These are phyloP conservation scores for Papiliotrema terrestris DNA, from an alignment of 1,284 basidiomycete species.

Conservation along the genomic window DNA sequence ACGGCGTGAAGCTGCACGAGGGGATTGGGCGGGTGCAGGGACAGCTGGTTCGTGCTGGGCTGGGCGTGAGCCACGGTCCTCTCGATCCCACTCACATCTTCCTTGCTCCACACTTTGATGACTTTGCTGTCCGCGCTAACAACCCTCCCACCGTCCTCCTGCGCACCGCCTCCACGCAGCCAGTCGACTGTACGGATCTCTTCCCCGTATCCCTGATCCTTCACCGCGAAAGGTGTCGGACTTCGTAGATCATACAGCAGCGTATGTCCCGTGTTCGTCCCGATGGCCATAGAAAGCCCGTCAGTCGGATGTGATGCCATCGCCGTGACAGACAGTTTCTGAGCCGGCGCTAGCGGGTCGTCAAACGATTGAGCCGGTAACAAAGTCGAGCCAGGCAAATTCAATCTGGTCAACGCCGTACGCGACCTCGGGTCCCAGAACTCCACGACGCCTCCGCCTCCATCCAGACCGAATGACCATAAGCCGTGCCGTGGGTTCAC, in stretches of 20 bases:
- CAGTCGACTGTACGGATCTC: slow-evolving; percentile 83
- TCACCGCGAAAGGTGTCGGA: slow-evolving; percentile 74
- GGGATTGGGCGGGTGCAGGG: slow-evolving; percentile 83
- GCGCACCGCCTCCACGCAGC: slow-evolving; percentile 86
- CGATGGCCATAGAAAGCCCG: slow-evolving; percentile 88
- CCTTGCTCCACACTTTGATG: slow-evolving; percentile 89
- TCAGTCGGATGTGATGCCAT: slow-evolving; percentile 74
- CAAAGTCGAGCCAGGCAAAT: slow-evolving; percentile 65
- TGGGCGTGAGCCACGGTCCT: slow-evolving; percentile 35
- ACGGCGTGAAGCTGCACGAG: slow-evolving; percentile 86
- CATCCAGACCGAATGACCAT: slow-evolving; percentile 71
- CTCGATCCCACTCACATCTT: slow-evolving; percentile 60
- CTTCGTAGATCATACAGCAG: slow-evolving; percentile 92
- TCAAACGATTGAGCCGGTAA: slow-evolving; percentile 48
- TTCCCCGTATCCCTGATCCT: slow-evolving; percentile 96
- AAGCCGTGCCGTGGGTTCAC: slow-evolving; percentile 92
- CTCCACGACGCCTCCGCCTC: slow-evolving; percentile 72
- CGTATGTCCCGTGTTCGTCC: slow-evolving; percentile 91
- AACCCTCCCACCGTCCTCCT: slow-evolving; percentile 69
- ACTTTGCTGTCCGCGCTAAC: slow-evolving; percentile 90
- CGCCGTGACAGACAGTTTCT: slow-evolving; percentile 69
- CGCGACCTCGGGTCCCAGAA: slow-evolving; percentile 94
- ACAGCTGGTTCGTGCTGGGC: slow-evolving; percentile 85
- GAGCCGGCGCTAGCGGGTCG: slow-evolving; percentile 34
- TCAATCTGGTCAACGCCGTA: slow-evolving; percentile 57